Conservation (phyloP, 164 flowering plant species). For the Vitis cinerea region DNA sequence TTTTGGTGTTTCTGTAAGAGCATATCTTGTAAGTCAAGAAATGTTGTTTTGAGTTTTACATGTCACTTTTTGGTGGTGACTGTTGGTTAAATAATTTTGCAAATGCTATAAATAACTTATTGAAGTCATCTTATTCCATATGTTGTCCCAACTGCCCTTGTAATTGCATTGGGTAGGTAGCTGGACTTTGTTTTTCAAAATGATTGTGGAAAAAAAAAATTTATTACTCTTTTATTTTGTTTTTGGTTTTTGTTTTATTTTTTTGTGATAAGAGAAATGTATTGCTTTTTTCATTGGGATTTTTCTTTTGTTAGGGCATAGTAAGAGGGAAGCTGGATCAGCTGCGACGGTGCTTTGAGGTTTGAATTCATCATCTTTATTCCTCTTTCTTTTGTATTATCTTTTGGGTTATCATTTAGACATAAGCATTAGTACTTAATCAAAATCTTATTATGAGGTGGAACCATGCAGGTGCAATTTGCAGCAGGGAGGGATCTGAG, state of each 20-base stretch:
- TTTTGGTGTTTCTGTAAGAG: background rate
- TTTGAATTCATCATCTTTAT: slow-evolving; percentile 21
- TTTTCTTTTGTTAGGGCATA: slow-evolving; percentile 59
- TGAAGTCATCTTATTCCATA: background rate
- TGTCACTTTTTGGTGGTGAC: background rate
- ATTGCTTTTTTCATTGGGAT: slow-evolving; percentile 2
- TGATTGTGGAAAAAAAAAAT: no score
- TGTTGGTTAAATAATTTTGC: no score
- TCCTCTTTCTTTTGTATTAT: background rate
- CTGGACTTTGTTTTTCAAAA: no score
- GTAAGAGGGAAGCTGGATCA: slow-evolving; percentile 98
- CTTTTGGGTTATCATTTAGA: background rate
- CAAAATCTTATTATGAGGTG: slow-evolving; percentile 1
- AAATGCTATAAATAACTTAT: background rate
- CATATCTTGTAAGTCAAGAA: background rate
- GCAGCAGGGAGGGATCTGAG: slow-evolving; percentile 98
- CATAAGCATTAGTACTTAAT: background rate
- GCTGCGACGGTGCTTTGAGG: slow-evolving; percentile 92
- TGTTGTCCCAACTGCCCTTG: background rate
- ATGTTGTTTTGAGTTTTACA: background rate
- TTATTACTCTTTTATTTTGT: no score
- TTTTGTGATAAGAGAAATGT: background rate
- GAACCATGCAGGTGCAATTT: slow-evolving; percentile 78
- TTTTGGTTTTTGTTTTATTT: background rate
- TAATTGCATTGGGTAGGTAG: background rate